Evolutionary conservation across 176 grass and related monocot species (phyloP).

Genomic region (Saccharum officinarum): DNA sequence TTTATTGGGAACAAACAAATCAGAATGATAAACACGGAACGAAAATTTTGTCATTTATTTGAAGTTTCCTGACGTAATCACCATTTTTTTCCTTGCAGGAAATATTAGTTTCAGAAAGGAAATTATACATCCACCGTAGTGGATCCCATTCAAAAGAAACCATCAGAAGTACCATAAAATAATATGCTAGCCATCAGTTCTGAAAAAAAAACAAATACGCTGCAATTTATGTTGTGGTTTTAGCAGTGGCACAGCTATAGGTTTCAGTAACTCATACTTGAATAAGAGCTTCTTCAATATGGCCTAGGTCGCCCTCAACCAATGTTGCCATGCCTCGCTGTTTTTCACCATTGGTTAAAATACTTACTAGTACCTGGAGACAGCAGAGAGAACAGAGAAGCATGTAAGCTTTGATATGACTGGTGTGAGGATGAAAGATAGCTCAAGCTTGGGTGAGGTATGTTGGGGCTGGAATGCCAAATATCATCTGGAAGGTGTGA

Average conservation of each 20-base stretch:
- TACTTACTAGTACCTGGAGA: conserved; percentile 56
- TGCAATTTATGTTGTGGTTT: neutral
- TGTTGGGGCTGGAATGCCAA: neutral
- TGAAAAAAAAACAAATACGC: neutral
- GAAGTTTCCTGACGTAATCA: neutral
- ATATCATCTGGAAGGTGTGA: neutral
- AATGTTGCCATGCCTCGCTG: conserved; percentile 46
- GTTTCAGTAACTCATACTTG: conserved; percentile 39
- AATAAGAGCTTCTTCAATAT: conserved; percentile 59
- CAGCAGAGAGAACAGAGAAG: conserved; percentile 16
- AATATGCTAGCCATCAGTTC: neutral
- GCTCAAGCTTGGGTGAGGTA: neutral
- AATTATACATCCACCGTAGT: neutral
- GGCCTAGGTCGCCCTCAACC: conserved; percentile 53
- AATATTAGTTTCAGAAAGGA: conserved; percentile 18
- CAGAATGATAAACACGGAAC: no score
- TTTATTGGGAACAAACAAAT: neutral
- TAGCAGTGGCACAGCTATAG: conserved; percentile 18
- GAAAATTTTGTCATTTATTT: no score
- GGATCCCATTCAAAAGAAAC: neutral
- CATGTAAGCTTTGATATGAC: conserved; percentile 18
- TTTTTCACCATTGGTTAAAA: conserved; percentile 68
- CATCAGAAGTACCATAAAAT: neutral
- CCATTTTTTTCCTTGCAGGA: neutral
- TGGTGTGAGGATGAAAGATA: neutral